Base-by-base conservation (phyloP, 176 grass and related monocot genomes). In the Canna indica region DNA sequence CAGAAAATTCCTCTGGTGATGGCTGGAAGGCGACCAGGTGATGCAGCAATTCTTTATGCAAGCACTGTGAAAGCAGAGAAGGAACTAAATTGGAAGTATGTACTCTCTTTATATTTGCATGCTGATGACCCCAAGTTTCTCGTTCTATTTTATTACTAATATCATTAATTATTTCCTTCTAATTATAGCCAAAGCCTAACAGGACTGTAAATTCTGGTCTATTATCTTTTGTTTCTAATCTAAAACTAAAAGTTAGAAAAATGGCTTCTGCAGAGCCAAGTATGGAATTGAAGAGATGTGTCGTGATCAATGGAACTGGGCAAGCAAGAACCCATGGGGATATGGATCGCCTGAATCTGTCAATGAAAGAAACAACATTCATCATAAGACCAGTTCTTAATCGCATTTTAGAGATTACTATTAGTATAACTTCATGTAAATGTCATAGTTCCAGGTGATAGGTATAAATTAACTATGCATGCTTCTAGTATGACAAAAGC, bases 1-100 rank as follows among this genome's bases (percentile, higher is more conserved):
- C 71, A 97, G 93, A 91, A 92, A 92, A 91, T 97, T 42, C 88
- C 93, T 46, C 33, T 90, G 83, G 69, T 85, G 9, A 85, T 91
- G 18, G 86, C 87, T 78, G 81, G 77, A 66, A 84, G 86, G 7
- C 83, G 93, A 30, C 82, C 84, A 54, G 93, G 93, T 67, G 88
- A 97, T 76, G 86, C 88, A n/a, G 93, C 89, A 76, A 78, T 90
- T 77, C 86, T 97, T 54, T 92, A 87, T 68, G 82, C 86, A 32
- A 76, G 81, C 62, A 84, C 88, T 53, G 75, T 67, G 15, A 96
- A 96, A 90, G 93, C 93, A 47, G 93, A 96, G 52, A 83, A 80
- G 48, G 85, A 92, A 59, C 69, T 97, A 36, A 83, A 92, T 31
- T 97, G 93, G 93, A 97, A 87, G 93, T 96, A 90, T 25, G 35